Evolutionary conservation across 208 protist species (phyloP).

Genomic region (Lotmaria passim): DNA sequence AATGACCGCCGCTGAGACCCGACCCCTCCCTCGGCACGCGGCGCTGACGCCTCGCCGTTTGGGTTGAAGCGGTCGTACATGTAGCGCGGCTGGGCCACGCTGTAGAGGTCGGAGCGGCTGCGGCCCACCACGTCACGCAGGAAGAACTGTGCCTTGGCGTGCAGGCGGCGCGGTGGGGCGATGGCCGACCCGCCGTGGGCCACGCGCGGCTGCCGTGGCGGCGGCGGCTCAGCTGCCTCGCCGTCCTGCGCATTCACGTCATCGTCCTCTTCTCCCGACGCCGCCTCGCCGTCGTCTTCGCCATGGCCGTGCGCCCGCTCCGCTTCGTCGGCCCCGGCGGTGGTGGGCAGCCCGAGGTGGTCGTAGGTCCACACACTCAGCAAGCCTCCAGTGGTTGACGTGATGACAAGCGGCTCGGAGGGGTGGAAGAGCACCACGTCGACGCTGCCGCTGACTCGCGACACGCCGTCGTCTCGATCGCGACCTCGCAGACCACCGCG

Average conservation of each 20-base stretch:
- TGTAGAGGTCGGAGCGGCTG: constrained; percentile 19
- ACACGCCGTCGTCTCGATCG: background rate
- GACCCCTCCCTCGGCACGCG: constrained; percentile 1
- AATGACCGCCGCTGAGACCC: background rate
- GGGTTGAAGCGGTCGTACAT: constrained; percentile 44
- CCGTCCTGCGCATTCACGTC: background rate
- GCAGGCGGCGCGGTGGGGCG: constrained; percentile 5
- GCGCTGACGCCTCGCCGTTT: constrained; percentile 3
- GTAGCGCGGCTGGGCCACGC: constrained; percentile 34
- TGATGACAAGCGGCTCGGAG: constrained; percentile 52
- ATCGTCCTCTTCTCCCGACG: background rate
- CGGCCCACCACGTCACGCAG: constrained; percentile 39
- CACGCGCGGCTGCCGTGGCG: background rate
- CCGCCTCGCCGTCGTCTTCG: background rate
- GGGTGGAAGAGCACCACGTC: constrained; percentile 63
- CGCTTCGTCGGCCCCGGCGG: background rate
- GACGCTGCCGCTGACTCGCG: constrained; percentile 19
- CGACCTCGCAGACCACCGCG: constrained; percentile 8
- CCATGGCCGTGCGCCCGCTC: constrained; percentile 1
- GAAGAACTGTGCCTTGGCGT: constrained; percentile 33
- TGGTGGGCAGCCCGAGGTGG: background rate
- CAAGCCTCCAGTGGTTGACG: constrained; percentile 57
- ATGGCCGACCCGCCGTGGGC: background rate
- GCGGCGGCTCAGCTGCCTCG: constrained; percentile 2
- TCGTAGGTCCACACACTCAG: constrained; percentile 71